Base-by-base conservation (phyloP, 768 basidiomycete genomes). In the Phlebiopsis flavidoalba region DNA sequence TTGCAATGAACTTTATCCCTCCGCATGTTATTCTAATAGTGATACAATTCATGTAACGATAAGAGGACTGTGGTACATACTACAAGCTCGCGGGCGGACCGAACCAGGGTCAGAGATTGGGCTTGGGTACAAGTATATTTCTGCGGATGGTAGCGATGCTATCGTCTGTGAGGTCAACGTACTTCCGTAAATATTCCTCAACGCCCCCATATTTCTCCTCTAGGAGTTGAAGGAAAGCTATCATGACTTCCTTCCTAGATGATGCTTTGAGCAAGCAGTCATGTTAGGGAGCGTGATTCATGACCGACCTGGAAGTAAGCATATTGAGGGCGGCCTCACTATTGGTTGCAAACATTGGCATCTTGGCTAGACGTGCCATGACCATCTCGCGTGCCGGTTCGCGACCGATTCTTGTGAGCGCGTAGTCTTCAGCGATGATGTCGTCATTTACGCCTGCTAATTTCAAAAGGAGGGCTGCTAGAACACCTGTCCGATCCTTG, bases 401-500 rank as follows among this genome's bases (percentile, higher is more conserved):
- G 37, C 92, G 85, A 5, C 91, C 91, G 40, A 93, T 76, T 60
- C 89, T 78, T 19, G 88, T 92, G 33, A 93, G 74, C 3, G 88
- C 83, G 67, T 93, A 93, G 71, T 93, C 91, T 8, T 79, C 77
- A 10, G 87, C 84, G 57, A 93, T 84, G 5, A 69, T 67, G 49
- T 84, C 81, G 65, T 89, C 80, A 45, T 82, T 78, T 0, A 90
- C 88, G 17, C 88, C 89, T 21, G 83, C 88, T 36, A 93, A 83
- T 91, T 85, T 84, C 24, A 93, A 75, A 12, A 92, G 66, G 33
- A 93, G 77, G 6, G 90, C 90, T 14, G 89, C 88, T 40, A 88
- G 72, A 22, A 93, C 74, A 15, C 90, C 91, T 1, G 91, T 93
- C 65, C 91, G 76, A 73, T 93, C 91, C 71, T 93, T 93, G 3